Base-by-base conservation (phyloP, 116 monocot genomes). In the Phalaenopsis hybrid region DNA sequence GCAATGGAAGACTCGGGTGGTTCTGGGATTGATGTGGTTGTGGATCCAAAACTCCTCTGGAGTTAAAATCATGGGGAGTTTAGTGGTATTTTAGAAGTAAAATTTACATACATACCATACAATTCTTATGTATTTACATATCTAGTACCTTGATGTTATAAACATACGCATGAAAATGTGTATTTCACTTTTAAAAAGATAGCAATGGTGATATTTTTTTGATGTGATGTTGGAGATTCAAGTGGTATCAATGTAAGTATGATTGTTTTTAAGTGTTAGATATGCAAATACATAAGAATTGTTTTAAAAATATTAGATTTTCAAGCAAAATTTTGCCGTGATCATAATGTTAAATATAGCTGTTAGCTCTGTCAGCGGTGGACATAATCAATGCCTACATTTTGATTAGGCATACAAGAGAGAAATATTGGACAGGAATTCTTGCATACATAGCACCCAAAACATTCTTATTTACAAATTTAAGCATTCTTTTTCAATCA, bases 1-100 rank as follows among this genome's bases (percentile, higher is more conserved):
- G 91, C 86, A 79, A 99, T 59, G 11, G 92, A 90, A 28, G 88
- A 85, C 52, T 99, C 95, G 2, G 93, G 85, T 23, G 93, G 92
- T 49, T 91, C 92, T 10, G 75, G 63, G 13, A 34, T 10, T 34
- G 83, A 37, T 48, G 50, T 75, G 69, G 20, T 85, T 10, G 74
- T 48, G 21, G 85, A 50, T 20, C 88, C 31, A 50, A 87, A 75
- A 84, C 75, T 84, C 44, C 83, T 79, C 90, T 90, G 80, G 75
- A 74, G 57, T 2, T 34, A 51, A 78, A 78, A 74, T 13, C 33
- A 50, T 6, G 0, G 25, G 17, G n/a, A 72, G 25, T 12, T 12
- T 34, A 28, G 28, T 28, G 28, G 28, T 28, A 28, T 0, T 28
- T 28, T 28, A 0, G 28, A 28, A 28, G 28, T 28, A 9, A 48